These are phyloP conservation scores for Apiotrichum mycotoxinovorans DNA, from an alignment of 1,284 basidiomycete species.

Conservation along the genomic window DNA sequence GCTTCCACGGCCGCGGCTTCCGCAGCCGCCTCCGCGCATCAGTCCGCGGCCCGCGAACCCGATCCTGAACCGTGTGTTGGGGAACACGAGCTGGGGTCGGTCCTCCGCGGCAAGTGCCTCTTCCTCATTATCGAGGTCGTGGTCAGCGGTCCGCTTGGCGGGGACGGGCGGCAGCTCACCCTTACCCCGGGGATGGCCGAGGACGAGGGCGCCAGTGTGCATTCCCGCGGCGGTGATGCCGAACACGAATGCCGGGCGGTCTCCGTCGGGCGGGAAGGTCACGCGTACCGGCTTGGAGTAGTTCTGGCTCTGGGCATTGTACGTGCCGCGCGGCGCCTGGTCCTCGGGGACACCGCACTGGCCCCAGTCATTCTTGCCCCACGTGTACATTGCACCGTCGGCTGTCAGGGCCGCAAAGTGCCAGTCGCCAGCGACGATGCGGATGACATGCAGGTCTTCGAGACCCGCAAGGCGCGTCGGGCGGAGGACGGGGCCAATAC, in stretches of 20 bases:
- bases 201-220: constrained; percentile 81
- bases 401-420: constrained; percentile 79
- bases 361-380: constrained; percentile 73
- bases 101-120: neutral
- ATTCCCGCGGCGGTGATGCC: constrained; percentile 73
- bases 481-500: constrained; percentile 6
- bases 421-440: constrained; percentile 82
- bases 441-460: constrained; percentile 70
- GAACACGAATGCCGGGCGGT: constrained; percentile 65
- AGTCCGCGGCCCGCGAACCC: constrained; percentile 20
- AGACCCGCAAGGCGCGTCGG: constrained; percentile 66
- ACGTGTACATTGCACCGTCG: constrained; percentile 71
- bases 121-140: neutral
- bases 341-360: constrained; percentile 64
- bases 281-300: constrained; percentile 61
- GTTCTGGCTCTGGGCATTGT: neutral
- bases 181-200: constrained; percentile 53
- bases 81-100: neutral
- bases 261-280: constrained; percentile 52
- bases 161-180: neutral
- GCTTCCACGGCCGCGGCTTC: neutral
- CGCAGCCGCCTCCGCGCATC: constrained; percentile 2
- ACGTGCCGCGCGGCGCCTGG: neutral
- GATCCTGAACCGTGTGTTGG: constrained; percentile 7
- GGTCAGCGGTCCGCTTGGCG: neutral